A percentile compares a stretch with the other conserved stretches of the same genome.
Evolutionary conservation across 176 grass and related monocot species (phyloP).

Genomic region (Carex myosuroides): DNA sequence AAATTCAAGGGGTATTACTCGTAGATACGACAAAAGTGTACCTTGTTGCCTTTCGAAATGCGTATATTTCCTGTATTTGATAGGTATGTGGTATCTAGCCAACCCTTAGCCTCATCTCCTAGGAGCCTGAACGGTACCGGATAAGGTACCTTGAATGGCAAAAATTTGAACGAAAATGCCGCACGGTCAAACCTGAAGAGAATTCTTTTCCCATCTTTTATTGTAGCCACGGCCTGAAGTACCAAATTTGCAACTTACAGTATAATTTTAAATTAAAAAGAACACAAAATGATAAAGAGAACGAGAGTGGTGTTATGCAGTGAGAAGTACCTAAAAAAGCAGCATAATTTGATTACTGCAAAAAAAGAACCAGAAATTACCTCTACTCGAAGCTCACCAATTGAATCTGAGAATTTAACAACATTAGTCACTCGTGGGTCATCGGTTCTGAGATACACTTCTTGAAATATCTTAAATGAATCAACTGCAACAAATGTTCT

Average conservation of each 20-base stretch:
- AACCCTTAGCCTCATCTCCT: slow-evolving; percentile 95
- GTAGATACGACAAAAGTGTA: slow-evolving; percentile 20
- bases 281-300: not conserved
- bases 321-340: not conserved
- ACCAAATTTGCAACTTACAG: slow-evolving; percentile 8
- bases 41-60: slow-evolving; percentile 98
- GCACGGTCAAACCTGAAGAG: slow-evolving; percentile 88
- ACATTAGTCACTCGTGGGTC: slow-evolving; percentile 79
- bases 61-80: slow-evolving; percentile 71
- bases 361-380: slow-evolving; percentile 22
- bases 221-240: slow-evolving; percentile 65
- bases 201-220: slow-evolving; percentile 73
- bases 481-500: slow-evolving; percentile 96
- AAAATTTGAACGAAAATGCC: slow-evolving; percentile 85
- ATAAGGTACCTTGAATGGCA: slow-evolving; percentile 97
- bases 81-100: slow-evolving; percentile 92
- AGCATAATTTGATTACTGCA: not conserved
- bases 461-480: slow-evolving; percentile 85
- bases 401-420: slow-evolving; percentile 88
- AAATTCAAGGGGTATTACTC: not conserved
- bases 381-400: slow-evolving; percentile 89
- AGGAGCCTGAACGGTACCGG: slow-evolving; percentile 92
- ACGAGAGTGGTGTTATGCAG: not conserved
- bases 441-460: slow-evolving; percentile 83
- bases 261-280: not conserved